Evolutionary conservation across 257 asterid species (phyloP).

Genomic region (Nicotiana otophora): DNA sequence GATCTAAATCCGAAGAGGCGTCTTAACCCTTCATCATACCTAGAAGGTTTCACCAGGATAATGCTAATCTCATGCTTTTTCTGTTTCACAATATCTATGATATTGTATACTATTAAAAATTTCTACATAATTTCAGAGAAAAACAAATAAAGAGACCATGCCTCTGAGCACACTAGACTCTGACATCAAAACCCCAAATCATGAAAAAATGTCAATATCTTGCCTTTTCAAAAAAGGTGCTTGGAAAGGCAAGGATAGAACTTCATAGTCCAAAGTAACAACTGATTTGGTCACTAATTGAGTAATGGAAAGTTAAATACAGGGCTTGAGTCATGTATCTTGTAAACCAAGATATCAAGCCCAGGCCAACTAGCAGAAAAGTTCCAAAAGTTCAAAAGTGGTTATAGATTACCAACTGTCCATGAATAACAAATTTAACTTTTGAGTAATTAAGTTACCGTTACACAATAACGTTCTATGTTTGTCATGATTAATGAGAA

Average conservation of each 20-base stretch:
- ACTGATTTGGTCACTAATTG: not conserved
- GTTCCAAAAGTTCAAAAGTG: not conserved
- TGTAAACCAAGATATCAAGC: not conserved
- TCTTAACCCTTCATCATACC: not conserved
- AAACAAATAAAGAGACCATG: not conserved
- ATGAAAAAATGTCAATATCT: not conserved
- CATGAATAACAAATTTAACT: no score
- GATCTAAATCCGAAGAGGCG: not conserved
- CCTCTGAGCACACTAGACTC: not conserved
- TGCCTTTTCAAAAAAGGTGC: not conserved
- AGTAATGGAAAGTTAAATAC: not conserved
- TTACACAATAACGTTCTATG: no score
- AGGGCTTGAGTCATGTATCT: not conserved
- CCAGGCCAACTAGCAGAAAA: not conserved
- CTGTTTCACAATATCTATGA: not conserved
- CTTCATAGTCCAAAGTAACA: not conserved
- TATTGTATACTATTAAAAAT: not conserved
- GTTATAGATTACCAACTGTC: not conserved
- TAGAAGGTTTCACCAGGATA: not conserved
- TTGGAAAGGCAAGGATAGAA: not conserved
- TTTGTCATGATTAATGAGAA: no score
- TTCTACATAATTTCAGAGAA: not conserved
- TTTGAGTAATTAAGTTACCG: no score
- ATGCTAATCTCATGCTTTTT: not conserved
- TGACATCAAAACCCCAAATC: not conserved